Conservation (phyloP, 139 green algal genomes). For the Chlorella sorokiniana region DNA sequence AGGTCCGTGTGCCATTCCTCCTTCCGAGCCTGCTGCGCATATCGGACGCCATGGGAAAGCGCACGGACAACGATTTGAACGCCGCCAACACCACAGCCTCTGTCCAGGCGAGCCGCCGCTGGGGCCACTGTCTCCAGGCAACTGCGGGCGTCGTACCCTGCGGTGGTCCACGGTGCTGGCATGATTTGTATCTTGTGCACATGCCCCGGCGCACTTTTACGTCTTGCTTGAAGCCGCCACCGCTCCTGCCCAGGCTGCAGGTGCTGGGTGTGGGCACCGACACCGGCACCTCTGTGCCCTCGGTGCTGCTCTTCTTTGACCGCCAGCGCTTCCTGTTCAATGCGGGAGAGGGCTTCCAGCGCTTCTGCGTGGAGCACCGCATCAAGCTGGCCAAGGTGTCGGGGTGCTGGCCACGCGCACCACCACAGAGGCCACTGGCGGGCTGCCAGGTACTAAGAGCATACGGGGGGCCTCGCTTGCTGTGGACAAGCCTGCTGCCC, state of each 20-base stretch:
- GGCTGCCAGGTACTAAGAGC: constrained; percentile 71
- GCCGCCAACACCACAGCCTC: constrained; percentile 49
- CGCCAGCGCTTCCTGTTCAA: constrained; percentile 93
- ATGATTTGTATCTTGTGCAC: too few species aligned
- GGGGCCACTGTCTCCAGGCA: not conserved
- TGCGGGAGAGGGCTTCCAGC: constrained; percentile 92
- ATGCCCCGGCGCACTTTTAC: too few species aligned
- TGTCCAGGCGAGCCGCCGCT: constrained; percentile 42
- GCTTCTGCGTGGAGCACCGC: constrained; percentile 84
- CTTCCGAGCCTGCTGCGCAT: not conserved
- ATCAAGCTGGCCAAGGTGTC: constrained; percentile 73
- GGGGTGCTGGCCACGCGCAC: constrained; percentile 71
- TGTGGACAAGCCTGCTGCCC: too few species aligned
- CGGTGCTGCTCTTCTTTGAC: constrained; percentile 92
- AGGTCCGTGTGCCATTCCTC: not conserved
- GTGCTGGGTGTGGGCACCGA: constrained; percentile 66
- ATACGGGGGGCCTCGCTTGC: not conserved
- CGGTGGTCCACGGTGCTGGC: too few species aligned
- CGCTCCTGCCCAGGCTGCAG: not conserved
- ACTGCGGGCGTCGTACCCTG: too few species aligned
- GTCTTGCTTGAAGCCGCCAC: not conserved
- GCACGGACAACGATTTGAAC: not conserved
- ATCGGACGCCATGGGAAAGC: constrained; percentile 32
- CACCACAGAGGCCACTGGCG: constrained; percentile 73
- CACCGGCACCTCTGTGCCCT: constrained; percentile 73